These are phyloP conservation scores for Pleodorina starrii DNA, from an alignment of 139 green algal species.

Conservation along the genomic window DNA sequence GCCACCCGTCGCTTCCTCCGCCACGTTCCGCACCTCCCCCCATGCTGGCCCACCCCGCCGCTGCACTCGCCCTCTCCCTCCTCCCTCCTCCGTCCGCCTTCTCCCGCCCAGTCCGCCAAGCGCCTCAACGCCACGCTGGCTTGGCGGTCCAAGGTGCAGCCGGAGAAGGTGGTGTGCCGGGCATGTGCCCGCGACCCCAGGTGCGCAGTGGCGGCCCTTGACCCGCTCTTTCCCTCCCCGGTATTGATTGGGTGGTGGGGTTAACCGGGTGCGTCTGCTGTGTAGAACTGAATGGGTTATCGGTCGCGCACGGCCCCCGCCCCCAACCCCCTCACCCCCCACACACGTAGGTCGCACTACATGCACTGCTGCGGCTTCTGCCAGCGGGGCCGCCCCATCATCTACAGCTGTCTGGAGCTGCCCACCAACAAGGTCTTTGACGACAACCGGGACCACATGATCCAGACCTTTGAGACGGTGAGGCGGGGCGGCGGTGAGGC, in stretches of 20 bases:
- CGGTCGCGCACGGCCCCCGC: no score
- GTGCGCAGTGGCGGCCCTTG: background rate
- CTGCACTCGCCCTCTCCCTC: no score
- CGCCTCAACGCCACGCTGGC: slow-evolving; percentile 69
- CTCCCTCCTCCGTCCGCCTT: no score
- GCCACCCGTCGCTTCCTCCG: no score
- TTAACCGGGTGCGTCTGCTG: no score
- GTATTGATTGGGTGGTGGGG: no score
- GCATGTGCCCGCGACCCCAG: slow-evolving; percentile 62
- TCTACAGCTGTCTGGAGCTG: slow-evolving; percentile 78
- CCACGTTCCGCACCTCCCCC: no score
- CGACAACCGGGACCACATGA: slow-evolving; percentile 80
- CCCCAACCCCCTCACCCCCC: background rate
- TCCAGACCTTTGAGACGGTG: slow-evolving; percentile 53
- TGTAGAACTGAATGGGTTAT: no score
- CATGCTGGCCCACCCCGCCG: no score
- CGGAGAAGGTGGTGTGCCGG: slow-evolving; percentile 68
- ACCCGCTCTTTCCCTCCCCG: no score
- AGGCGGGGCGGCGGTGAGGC: background rate
- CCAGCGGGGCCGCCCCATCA: slow-evolving; percentile 67
- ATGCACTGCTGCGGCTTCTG: slow-evolving; percentile 77
- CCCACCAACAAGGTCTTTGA: slow-evolving; percentile 68
- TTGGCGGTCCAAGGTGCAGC: slow-evolving; percentile 67
- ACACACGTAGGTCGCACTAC: slow-evolving; percentile 68
- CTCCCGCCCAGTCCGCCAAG: slow-evolving; percentile 65